Evolutionary conservation across 257 asterid genomes (phyloP).

Genomic region (Solanum clarkiae): DNA sequence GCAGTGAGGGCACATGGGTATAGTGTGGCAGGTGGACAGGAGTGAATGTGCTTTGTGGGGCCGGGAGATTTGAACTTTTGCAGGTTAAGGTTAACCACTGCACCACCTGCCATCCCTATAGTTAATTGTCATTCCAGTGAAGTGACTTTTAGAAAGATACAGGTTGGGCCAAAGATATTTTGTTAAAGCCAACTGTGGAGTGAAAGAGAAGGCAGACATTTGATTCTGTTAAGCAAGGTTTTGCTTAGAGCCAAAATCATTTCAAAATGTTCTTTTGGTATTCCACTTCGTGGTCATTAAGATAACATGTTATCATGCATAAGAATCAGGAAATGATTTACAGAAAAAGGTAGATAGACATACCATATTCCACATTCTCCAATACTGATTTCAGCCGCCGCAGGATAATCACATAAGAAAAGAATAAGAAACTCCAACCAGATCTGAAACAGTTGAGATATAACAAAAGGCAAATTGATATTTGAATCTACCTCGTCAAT

Average conservation of each 20-base stretch:
- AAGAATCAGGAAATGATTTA: neutral
- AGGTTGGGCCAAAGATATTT: neutral
- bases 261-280: neutral
- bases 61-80: neutral
- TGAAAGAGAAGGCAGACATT: neutral
- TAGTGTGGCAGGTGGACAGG: neutral
- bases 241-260: neutral
- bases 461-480: neutral
- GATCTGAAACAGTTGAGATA: neutral
- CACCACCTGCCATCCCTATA: neutral
- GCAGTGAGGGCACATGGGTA: neutral
- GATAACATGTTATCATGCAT: neutral
- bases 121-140: neutral
- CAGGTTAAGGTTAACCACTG: neutral
- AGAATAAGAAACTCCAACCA: neutral
- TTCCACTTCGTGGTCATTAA: neutral
- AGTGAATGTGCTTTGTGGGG: neutral
- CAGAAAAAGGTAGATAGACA: constrained; percentile 9
- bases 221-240: neutral
- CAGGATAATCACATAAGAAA: constrained; percentile 11
- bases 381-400: constrained; percentile 55
- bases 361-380: constrained; percentile 99
- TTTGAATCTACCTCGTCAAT: constrained; percentile 71
- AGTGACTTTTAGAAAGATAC: neutral
- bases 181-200: neutral